Evolutionary conservation across 305 asterid species (phyloP).

Genomic region (Fraxinus latifolia): DNA sequence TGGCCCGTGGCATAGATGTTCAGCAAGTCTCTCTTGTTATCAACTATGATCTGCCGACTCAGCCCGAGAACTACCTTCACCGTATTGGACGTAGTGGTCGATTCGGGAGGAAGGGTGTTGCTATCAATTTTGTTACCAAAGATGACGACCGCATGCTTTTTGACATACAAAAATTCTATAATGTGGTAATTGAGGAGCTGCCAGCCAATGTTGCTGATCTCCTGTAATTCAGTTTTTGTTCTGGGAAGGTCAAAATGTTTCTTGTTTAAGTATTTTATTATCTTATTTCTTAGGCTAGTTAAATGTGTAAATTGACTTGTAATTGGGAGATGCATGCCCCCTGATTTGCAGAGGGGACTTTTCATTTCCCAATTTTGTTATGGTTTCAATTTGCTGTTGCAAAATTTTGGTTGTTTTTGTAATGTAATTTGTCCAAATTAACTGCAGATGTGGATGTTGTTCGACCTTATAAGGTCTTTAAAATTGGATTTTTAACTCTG

Average conservation of each 20-base stretch:
- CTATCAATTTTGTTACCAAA: constrained; percentile 4
- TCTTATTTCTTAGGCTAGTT: background rate
- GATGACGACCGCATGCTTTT: background rate
- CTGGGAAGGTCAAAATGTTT: background rate
- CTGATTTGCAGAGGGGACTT: background rate
- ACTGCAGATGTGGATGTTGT: background rate
- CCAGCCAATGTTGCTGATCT: constrained; percentile 3
- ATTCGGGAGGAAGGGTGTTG: background rate
- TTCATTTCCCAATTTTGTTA: background rate
- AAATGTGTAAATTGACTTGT: constrained; percentile 1
- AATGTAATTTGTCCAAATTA: background rate
- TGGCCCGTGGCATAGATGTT: constrained; percentile 14
- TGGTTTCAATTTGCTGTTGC: background rate
- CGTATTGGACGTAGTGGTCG: constrained; percentile 3
- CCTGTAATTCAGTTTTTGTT: background rate
- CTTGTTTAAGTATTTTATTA: background rate
- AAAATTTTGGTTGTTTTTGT: constrained; percentile 4
- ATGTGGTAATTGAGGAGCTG: background rate
- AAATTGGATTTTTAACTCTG: background rate
- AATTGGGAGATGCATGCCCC: background rate
- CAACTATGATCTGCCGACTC: constrained; percentile 3
- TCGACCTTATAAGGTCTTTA: background rate
- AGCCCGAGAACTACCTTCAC: constrained; percentile 1
- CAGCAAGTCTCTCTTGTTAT: background rate
- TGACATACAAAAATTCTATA: background rate